Evolutionary conservation across 345 rosid genomes (phyloP).

Genomic region (Citrus trifoliata): DNA sequence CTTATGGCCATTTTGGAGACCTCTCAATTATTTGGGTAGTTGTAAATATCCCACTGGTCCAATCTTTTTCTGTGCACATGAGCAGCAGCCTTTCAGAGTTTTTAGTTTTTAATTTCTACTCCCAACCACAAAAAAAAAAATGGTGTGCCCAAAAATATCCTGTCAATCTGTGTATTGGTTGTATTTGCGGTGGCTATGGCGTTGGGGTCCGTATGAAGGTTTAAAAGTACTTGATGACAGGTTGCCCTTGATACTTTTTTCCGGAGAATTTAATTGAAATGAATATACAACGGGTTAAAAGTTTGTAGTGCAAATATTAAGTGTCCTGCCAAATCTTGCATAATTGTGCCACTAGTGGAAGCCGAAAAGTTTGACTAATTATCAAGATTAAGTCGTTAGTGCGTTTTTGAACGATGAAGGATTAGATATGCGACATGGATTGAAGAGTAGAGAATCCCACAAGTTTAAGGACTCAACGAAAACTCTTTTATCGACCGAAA

Average conservation of each 20-base stretch:
- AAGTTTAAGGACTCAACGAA: neutral
- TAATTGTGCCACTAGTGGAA: no score
- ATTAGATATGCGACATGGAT: no score
- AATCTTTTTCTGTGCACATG: neutral
- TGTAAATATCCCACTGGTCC: neutral
- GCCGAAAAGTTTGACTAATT: no score
- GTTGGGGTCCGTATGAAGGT: neutral
- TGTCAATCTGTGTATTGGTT: neutral
- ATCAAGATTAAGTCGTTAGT: neutral
- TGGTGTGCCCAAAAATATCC: neutral
- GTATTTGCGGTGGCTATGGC: neutral
- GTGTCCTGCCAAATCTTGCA: no score
- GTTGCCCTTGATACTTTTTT: neutral
- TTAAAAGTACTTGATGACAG: neutral
- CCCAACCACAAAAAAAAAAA: neutral
- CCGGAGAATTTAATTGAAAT: neutral
- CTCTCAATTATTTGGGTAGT: neutral
- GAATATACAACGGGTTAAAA: neutral
- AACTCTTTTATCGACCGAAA: neutral
- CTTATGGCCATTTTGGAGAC: neutral
- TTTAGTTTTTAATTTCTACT: neutral
- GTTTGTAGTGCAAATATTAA: neutral
- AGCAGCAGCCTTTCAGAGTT: neutral
- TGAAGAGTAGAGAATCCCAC: neutral
- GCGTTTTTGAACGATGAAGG: no score